Percentiles rank a stretch among this genome's conserved stretches.
phyloP scores from a whole-genome alignment of 139 green algal genomes.

The Ulvella scutata region DNA sequence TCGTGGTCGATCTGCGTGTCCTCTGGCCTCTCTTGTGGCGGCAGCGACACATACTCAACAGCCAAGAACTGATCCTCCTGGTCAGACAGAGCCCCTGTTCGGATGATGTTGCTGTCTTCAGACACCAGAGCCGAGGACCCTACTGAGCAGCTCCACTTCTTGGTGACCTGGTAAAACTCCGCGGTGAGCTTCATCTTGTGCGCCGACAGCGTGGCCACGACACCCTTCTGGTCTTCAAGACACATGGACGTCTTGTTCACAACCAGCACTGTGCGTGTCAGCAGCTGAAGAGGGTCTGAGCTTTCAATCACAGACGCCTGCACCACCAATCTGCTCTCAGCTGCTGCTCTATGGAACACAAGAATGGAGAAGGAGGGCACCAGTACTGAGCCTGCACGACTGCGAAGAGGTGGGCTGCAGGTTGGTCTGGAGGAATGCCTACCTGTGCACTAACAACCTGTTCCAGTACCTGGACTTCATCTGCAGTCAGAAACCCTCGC shows the following conservation, averaged over 20 bases:
- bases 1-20: slow-evolving; percentile 18
- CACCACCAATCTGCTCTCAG: neutral
- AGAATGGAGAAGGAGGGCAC: no score
- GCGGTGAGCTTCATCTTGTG: neutral
- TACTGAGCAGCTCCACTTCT: slow-evolving; percentile 3
- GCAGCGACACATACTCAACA: slow-evolving; percentile 8
- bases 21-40: slow-evolving; percentile 23
- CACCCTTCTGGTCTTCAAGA: neutral
- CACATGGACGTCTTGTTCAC: neutral
- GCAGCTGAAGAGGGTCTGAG: neutral
- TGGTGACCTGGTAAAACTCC: slow-evolving; percentile 4
- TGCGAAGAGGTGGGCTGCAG: no score
- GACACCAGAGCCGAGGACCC: neutral
- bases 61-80: neutral
- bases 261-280: neutral
- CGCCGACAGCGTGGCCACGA: neutral
- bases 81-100: neutral
- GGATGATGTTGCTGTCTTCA: neutral
- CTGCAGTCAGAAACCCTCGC: neutral
- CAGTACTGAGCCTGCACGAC: no score
- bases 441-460: neutral
- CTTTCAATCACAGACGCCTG: neutral
- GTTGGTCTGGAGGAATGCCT: neutral
- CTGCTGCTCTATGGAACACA: neutral
- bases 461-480: neutral